Conservation (phyloP, 164 flowering plant genomes). For the Stephania yunnanensis region DNA sequence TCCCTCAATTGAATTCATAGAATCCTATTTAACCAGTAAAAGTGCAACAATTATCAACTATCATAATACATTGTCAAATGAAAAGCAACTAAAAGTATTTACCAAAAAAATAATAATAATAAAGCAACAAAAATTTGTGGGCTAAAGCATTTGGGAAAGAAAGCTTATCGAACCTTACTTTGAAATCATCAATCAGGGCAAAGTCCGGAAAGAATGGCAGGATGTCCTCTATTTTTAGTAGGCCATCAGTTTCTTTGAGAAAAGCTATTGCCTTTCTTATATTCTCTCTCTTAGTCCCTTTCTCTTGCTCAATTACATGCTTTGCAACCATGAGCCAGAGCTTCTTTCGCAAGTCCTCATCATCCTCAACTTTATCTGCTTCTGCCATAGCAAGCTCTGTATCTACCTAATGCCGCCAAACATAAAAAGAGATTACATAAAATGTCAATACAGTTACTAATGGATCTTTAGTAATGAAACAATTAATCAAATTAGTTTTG, state of each 20-base stretch:
- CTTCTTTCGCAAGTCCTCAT: constrained; percentile 94
- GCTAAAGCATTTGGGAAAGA: not conserved
- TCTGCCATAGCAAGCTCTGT: constrained; percentile 99
- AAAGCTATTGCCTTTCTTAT: constrained; percentile 96
- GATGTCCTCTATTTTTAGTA: constrained; percentile 94
- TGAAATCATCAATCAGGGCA: constrained; percentile 96
- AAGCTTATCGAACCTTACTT: constrained; percentile 36
- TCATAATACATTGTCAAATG: not conserved
- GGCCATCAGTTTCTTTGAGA: constrained; percentile 98
- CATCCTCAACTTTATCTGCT: constrained; percentile 99
- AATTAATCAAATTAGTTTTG: not conserved
- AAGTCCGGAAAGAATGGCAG: constrained; percentile 98
- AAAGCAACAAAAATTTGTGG: not conserved
- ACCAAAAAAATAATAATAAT: too few species aligned
- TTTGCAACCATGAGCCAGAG: constrained; percentile 99
- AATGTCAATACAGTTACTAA: not conserved
- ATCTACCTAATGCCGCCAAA: constrained; percentile 58
- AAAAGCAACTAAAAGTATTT: not conserved
- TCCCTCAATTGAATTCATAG: not conserved
- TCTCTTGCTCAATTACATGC: constrained; percentile 96
- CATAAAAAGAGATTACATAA: constrained; percentile 1
- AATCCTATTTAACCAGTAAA: not conserved
- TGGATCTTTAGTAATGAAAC: not conserved
- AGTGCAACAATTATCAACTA: not conserved
- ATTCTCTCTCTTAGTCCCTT: constrained; percentile 95